Evolutionary conservation across 306 rosid species (phyloP).

Genomic region (Urtica urens): DNA sequence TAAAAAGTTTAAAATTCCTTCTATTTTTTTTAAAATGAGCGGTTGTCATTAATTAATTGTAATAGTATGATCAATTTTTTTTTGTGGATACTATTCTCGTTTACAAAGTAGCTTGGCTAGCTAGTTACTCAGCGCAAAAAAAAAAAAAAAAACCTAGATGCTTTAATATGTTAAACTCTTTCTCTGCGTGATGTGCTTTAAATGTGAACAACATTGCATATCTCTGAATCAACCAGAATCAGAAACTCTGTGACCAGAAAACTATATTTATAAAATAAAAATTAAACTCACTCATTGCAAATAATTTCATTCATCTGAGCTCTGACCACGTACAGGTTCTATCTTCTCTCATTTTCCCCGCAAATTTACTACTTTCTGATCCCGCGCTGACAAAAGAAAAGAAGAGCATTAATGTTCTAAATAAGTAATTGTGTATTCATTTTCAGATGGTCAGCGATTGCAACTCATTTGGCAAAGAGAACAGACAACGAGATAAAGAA

Average conservation of each 20-base stretch:
- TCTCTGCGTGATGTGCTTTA: constrained; percentile 23
- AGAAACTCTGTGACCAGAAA: neutral
- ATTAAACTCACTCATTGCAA: neutral
- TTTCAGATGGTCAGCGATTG: constrained; percentile 97
- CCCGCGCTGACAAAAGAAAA: too few relatives aligned
- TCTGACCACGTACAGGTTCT: neutral
- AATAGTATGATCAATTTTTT: too few relatives aligned
- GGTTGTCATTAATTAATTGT: too few relatives aligned
- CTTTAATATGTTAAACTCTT: neutral
- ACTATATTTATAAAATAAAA: neutral
- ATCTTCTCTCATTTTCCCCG: neutral
- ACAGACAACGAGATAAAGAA: constrained; percentile 95
- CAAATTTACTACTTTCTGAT: constrained; percentile 6
- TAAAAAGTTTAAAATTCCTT: too few relatives aligned
- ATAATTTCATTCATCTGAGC: neutral
- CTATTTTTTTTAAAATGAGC: too few relatives aligned
- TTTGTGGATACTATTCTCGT: too few relatives aligned
- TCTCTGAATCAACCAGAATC: constrained; percentile 11
- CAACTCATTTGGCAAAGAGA: constrained; percentile 94
- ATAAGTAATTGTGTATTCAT: too few relatives aligned
- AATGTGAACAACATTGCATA: constrained; percentile 26
- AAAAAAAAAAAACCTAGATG: neutral
- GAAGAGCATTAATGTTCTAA: too few relatives aligned
- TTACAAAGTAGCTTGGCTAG: too few relatives aligned
- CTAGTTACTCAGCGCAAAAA: too few relatives aligned